Percentiles rank a stretch among this genome's conserved stretches.
These are phyloP conservation scores for Scopulariopsis brevicaulis DNA, from an alignment of 2,329 filamentous ascomycete species.

Conservation along the genomic window DNA sequence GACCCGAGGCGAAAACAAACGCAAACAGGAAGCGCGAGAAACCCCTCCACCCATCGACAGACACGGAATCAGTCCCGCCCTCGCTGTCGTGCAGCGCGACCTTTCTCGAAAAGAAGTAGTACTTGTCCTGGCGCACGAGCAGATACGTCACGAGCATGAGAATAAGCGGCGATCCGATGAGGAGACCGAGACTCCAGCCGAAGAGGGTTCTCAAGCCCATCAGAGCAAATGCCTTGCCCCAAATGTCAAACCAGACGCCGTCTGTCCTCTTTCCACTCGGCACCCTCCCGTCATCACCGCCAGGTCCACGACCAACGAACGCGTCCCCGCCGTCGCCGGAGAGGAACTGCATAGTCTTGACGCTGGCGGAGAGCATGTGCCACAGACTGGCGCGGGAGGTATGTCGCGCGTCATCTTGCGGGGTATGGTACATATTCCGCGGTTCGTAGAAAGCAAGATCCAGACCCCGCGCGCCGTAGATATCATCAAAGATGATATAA, in stretches of 20 bases:
- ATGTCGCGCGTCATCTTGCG: conserved; percentile 75
- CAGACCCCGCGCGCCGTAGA: conserved; percentile 72
- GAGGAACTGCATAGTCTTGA: conserved; percentile 63
- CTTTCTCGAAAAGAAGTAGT: conserved; percentile 70
- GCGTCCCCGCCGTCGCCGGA: conserved; percentile 54
- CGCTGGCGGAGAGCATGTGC: conserved; percentile 86
- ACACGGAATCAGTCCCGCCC: conserved; percentile 49
- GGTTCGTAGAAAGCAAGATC: conserved; percentile 90
- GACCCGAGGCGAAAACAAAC: conserved; percentile 52
- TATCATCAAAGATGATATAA: conserved; percentile 69
- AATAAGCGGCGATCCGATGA: conserved; percentile 67
- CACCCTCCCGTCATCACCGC: conserved; percentile 46
- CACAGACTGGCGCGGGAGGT: conserved; percentile 63
- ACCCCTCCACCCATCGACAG: conserved; percentile 66
- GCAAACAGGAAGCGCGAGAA: conserved; percentile 77
- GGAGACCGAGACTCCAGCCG: conserved; percentile 71
- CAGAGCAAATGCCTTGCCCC: conserved; percentile 67
- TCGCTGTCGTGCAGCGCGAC: conserved; percentile 40
- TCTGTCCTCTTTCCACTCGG: conserved; percentile 54
- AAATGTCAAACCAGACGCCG: conserved; percentile 90
- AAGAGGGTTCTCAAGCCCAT: conserved; percentile 77
- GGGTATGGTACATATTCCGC: conserved; percentile 78
- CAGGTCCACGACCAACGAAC: conserved; percentile 50
- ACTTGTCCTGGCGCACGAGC: conserved; percentile 63
- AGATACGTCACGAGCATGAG: conserved; percentile 59